Evolutionary conservation across 78 protist genomes (phyloP), one percentile per base, ranked within the genome.

Genomic region (Dictyostelium capitatum): DNA sequence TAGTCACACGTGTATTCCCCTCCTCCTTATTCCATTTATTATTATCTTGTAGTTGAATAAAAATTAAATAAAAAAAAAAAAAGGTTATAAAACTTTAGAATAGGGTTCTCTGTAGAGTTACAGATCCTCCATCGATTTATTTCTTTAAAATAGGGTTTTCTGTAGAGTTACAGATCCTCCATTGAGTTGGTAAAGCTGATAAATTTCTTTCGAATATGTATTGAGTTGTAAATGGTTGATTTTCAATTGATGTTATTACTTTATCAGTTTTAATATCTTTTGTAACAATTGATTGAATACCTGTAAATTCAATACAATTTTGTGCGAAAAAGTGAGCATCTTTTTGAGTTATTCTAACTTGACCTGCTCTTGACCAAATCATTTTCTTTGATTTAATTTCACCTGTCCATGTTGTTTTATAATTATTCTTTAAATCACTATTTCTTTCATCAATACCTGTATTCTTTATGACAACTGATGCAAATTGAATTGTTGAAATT

Each of bases 331-430:
- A 87, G 70, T 28, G 37, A 11, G 30, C 28, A 25, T 62, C 83
- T 0, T 53, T n/a, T 1, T 14, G 19, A 19, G 93, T 12, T 0
- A 57, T 51, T 77, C 37, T 75, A 47, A 87, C 51, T 65, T 87
- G 93, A 87, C 84, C 93, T 20, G 93, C 82, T 62, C 93, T 87
- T 37, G 72, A n/a, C 93, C 93, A 87, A 15, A 87, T 19, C 3
- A 77, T 14, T 11, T 23, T 48, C 56, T 50, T 74, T 51, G 41
- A n/a, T 3, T 7, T 32, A 37, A 17, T 59, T 12, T 74, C n/a
- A 20, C 57, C 25, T 6, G 25, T 47, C 93, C 93, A 87, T 50
- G 20, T 8, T 6, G 82, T 25, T 75, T 84, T 84, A 62, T 23
- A 25, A 17, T 25, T n/a, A 25, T 62, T 62, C 43, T 37, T 37